These are phyloP conservation scores for Helminthosporium solani DNA, from an alignment of 2,329 filamentous ascomycete species.

Conservation along the genomic window DNA sequence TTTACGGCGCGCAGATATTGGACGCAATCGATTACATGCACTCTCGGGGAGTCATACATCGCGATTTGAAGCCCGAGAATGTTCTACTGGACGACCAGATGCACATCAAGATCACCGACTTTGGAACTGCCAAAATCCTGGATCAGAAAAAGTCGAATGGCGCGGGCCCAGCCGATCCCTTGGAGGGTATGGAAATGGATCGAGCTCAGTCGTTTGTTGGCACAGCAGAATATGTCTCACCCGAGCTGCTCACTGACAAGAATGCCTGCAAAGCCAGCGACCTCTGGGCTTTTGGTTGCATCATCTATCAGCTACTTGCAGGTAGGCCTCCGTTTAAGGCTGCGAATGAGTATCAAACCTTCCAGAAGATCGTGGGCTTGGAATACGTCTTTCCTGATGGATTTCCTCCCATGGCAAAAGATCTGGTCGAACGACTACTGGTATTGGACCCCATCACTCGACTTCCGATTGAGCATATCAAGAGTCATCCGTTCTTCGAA, in stretches of 20 bases:
- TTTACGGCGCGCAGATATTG: constrained; percentile 93
- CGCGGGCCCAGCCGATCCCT: constrained; percentile 46
- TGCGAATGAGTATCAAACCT: constrained; percentile 92
- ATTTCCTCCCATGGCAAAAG: constrained; percentile 81
- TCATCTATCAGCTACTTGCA: constrained; percentile 92
- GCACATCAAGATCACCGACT: constrained; percentile 98
- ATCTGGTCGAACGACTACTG: constrained; percentile 85
- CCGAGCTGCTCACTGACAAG: constrained; percentile 94
- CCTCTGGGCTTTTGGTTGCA: constrained; percentile 97
- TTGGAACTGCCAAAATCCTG: constrained; percentile 94
- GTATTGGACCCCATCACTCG: constrained; percentile 84
- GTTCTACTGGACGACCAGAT: constrained; percentile 92
- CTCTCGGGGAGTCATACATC: constrained; percentile 89
- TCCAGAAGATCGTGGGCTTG: constrained; percentile 93
- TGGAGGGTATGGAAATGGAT: constrained; percentile 63
- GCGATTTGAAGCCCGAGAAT: constrained; percentile 95
- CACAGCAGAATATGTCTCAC: constrained; percentile 96
- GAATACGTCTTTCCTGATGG: constrained; percentile 92
- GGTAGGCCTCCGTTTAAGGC: constrained; percentile 97
- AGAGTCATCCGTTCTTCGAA: constrained; percentile 93
- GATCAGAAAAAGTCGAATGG: constrained; percentile 53
- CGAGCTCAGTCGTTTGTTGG: constrained; percentile 94
- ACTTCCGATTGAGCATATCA: constrained; percentile 92
- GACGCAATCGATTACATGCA: constrained; percentile 99
- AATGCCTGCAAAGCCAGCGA: constrained; percentile 97